Evolutionary conservation across 257 asterid genomes (phyloP).

Genomic region (Solanum microdontum): DNA sequence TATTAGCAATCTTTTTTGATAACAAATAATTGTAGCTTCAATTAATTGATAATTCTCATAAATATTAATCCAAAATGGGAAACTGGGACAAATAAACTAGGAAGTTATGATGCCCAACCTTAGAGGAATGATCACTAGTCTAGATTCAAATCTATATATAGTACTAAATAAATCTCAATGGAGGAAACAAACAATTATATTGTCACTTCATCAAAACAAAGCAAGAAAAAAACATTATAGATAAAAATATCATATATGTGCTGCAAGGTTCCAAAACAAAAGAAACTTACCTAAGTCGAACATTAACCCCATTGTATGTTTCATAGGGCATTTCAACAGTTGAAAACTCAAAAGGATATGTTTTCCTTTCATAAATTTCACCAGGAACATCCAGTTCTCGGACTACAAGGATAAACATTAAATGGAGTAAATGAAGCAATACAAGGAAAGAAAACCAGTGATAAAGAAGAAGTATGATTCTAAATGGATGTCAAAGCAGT

Average conservation of each 20-base stretch:
- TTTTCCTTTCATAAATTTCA: slow-evolving; percentile 84
- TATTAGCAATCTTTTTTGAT: not conserved
- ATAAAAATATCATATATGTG: not conserved
- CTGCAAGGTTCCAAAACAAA: not conserved
- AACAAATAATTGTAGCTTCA: not conserved
- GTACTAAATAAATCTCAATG: not conserved
- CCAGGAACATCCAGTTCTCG: slow-evolving; percentile 95
- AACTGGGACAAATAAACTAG: not conserved
- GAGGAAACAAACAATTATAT: not conserved
- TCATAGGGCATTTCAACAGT: slow-evolving; percentile 99
- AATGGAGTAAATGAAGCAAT: not conserved
- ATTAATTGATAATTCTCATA: not conserved
- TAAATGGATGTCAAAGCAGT: not conserved
- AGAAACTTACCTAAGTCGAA: slow-evolving; percentile 77
- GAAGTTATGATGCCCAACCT: not conserved
- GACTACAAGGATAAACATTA: slow-evolving; percentile 26
- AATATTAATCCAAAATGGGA: not conserved
- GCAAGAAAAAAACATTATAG: not conserved
- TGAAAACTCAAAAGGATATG: slow-evolving; percentile 93
- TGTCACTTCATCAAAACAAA: not conserved
- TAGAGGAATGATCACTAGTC: not conserved
- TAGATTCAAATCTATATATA: not conserved
- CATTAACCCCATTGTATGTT: slow-evolving; percentile 86
- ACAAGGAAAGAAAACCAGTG: not conserved
- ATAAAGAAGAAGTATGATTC: not conserved